Evolutionary conservation across 371 early-diverging fungal species (phyloP), one percentile per base, ranked within the genome.

Genomic region (Mortierella sp.): DNA sequence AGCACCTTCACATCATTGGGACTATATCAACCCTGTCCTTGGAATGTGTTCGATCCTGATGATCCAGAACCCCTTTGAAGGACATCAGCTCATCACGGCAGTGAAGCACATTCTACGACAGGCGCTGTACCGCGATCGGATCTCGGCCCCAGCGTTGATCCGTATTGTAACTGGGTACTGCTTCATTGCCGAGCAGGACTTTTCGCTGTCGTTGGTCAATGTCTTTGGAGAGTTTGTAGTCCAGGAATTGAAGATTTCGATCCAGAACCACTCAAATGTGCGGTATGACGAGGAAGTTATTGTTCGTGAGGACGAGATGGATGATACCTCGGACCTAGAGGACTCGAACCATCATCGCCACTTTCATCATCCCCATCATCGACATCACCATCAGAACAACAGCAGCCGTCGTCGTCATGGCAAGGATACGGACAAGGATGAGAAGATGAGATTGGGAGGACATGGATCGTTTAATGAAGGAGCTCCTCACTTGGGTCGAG

Each of bases 171-270:
- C 81, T 0, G 87, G 73, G 19, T 87, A 87, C 70, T 80, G 80
- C 19, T 87, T 70, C 47, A 76, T 87, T 57, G 83, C 87, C 3
- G 87, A 87, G 52, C 68, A 76, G 60, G 87, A 87, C 28, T 83
- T 83, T 34, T 78, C 80, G 13, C 55, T 87, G n/a, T 50, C 77
- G 28, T n/a, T 83, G 2, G 80, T 76, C 38, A 87, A 87, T 31
- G 73, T 76, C 2, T 80, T 87, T 78, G 87, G 87, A 26, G 87
- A 83, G 77, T 78, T 87, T 78, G 65, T 87, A 38, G 87, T 87
- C 1, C 81, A 87, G 54, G 83, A 83, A 47, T 68, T 87, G 44
- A 83, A 74, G 77, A 60, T 52, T 0, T 82, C 83, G 48, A 80
- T 86, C 50, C 75, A 65, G 70, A 75, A 77, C 44, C 52, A 84